Percentiles rank a stretch among this genome's conserved stretches.
These are phyloP conservation scores for Xylaria sp. DNA, from an alignment of 495 filamentous ascomycete species.

Conservation along the genomic window DNA sequence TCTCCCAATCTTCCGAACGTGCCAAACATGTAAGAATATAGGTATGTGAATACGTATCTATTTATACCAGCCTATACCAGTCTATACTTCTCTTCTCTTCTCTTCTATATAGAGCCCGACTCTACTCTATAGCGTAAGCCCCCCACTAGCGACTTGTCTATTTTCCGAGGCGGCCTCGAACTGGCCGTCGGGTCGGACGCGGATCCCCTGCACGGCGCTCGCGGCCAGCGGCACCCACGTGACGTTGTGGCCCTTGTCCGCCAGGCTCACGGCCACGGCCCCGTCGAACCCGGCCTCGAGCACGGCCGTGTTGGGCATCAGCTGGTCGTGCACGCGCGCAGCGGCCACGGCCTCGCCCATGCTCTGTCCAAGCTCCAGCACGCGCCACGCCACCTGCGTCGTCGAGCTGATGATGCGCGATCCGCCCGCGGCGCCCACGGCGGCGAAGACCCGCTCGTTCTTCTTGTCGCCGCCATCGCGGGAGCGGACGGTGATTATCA, in stretches of 20 bases:
- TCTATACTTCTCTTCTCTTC: too few species aligned
- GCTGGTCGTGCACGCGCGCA: constrained; percentile 80
- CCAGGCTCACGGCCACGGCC: constrained; percentile 68
- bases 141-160: constrained; percentile 70
- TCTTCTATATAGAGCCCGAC: not conserved
- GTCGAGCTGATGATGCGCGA: constrained; percentile 81
- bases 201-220: constrained; percentile 72
- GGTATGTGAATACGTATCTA: too few species aligned
- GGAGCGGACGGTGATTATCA: constrained; percentile 67
- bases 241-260: constrained; percentile 69
- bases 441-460: constrained; percentile 40
- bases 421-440: constrained; percentile 78
- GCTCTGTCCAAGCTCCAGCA: constrained; percentile 66
- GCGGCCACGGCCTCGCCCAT: constrained; percentile 62
- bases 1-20: too few species aligned
- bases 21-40: too few species aligned
- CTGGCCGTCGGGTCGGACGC: constrained; percentile 57
- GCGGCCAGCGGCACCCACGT: constrained; percentile 67
- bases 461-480: constrained; percentile 33
- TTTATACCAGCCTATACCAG: too few species aligned
- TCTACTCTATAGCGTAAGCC: constrained; percentile 52
- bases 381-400: constrained; percentile 73
- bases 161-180: constrained; percentile 62
- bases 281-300: constrained; percentile 78
- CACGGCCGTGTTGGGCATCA: constrained; percentile 67